Evolutionary conservation across 768 basidiomycete genomes (phyloP).

Genomic region (Tylopilus plumbeoviolaceoides): DNA sequence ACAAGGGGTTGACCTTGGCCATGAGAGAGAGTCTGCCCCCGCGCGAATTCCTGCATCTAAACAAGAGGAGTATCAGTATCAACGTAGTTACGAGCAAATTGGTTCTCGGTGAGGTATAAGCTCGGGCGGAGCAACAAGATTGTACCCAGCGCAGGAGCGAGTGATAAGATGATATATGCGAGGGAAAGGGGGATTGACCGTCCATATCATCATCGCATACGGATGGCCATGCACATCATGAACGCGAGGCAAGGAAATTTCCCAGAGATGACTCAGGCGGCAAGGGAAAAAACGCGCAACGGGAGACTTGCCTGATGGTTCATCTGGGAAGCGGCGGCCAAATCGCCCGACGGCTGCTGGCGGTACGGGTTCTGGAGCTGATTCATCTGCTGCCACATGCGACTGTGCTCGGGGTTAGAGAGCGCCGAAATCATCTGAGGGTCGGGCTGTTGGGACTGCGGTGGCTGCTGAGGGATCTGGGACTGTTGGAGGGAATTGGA

Average conservation of each 20-base stretch:
- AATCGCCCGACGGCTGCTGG: constrained; percentile 38
- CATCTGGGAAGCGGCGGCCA: constrained; percentile 35
- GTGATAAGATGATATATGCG: constrained; percentile 15
- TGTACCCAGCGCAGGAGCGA: background rate
- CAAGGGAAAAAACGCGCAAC: constrained; percentile 10
- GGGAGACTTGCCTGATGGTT: constrained; percentile 45
- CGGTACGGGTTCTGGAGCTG: constrained; percentile 43
- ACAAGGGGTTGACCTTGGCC: constrained; percentile 35
- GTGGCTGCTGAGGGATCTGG: constrained; percentile 41
- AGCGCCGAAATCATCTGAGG: constrained; percentile 37
- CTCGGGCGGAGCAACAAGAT: constrained; percentile 1
- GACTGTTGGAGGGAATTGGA: constrained; percentile 39
- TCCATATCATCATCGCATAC: constrained; percentile 10
- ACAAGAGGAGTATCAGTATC: constrained; percentile 23
- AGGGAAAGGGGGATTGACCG: constrained; percentile 18
- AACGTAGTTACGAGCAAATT: constrained; percentile 12
- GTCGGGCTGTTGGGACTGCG: constrained; percentile 41
- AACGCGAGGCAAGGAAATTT: constrained; percentile 11
- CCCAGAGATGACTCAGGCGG: constrained; percentile 11
- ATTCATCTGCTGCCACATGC: constrained; percentile 58
- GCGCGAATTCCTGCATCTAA: constrained; percentile 44
- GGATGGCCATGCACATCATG: constrained; percentile 13
- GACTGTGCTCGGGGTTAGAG: constrained; percentile 47
- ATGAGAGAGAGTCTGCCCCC: constrained; percentile 40
- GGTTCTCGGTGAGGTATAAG: constrained; percentile 3